Conservation (phyloP, 2,329 filamentous ascomycete species). For the Aspergillus sp. region DNA sequence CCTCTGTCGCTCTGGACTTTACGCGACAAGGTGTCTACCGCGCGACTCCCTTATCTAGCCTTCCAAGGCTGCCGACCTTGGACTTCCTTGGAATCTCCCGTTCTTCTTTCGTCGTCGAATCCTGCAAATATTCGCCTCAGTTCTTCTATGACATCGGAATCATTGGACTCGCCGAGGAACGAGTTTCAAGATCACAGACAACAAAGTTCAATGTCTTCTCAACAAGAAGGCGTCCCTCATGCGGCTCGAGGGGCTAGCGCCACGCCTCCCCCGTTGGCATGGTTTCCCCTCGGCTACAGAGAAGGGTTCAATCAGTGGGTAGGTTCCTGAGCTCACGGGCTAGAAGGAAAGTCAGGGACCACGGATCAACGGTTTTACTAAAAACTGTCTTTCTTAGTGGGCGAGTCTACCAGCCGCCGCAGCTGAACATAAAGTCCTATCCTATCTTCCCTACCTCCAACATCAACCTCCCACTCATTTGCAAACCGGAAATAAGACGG, state of each 20-base stretch:
- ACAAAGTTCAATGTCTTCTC: slow-evolving; percentile 18
- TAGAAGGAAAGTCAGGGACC: not conserved
- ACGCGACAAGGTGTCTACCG: slow-evolving; percentile 29
- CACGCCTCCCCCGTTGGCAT: slow-evolving; percentile 39
- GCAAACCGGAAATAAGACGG: slow-evolving; percentile 54
- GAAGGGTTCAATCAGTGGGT: slow-evolving; percentile 92
- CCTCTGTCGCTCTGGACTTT: slow-evolving; percentile 20
- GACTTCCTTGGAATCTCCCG: slow-evolving; percentile 20
- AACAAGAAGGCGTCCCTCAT: slow-evolving; percentile 27
- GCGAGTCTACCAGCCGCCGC: slow-evolving; percentile 74
- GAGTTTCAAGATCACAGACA: slow-evolving; percentile 23
- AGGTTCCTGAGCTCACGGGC: slow-evolving; percentile 34
- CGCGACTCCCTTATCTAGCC: slow-evolving; percentile 20
- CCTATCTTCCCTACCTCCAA: slow-evolving; percentile 78
- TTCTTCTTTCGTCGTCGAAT: slow-evolving; percentile 13
- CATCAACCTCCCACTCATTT: slow-evolving; percentile 65
- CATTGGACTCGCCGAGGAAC: slow-evolving; percentile 32
- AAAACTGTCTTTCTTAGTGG: slow-evolving; percentile 61
- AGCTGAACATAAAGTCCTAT: slow-evolving; percentile 86
- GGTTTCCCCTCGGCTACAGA: slow-evolving; percentile 87
- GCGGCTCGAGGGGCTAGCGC: slow-evolving; percentile 32
- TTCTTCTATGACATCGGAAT: slow-evolving; percentile 38
- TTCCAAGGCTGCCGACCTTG: slow-evolving; percentile 27
- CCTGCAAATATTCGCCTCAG: slow-evolving; percentile 19
- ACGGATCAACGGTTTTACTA: not conserved